A percentile compares a stretch with the other conserved stretches of the same genome.
Evolutionary conservation across 768 basidiomycete genomes (phyloP).

Genomic region (Suillus subaureus): DNA sequence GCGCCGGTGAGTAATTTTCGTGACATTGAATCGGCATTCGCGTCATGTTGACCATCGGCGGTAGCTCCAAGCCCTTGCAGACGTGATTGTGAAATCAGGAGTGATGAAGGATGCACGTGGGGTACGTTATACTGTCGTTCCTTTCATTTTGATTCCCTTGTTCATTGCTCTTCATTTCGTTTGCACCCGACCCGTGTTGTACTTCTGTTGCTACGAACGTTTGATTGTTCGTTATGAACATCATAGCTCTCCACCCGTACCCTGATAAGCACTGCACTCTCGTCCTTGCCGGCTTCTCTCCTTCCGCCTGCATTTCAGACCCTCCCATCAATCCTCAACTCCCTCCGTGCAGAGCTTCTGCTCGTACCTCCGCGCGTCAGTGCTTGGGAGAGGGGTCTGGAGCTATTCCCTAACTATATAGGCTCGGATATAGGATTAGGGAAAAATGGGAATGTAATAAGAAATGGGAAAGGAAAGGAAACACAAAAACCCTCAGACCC

Average conservation of each 20-base stretch:
- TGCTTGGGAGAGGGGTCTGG: slow-evolving; percentile 43
- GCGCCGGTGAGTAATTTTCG: slow-evolving; percentile 45
- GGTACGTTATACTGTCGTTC: neutral
- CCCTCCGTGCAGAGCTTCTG: slow-evolving; percentile 39
- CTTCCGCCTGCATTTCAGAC: slow-evolving; percentile 32
- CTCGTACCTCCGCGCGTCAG: slow-evolving; percentile 41
- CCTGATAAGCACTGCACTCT: slow-evolving; percentile 53
- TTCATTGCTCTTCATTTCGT: neutral
- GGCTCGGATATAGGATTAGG: slow-evolving; percentile 15
- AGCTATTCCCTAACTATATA: slow-evolving; percentile 35
- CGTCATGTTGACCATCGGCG: neutral
- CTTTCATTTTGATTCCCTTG: no score
- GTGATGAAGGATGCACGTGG: neutral
- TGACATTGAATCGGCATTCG: slow-evolving; percentile 39
- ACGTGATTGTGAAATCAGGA: slow-evolving; percentile 16
- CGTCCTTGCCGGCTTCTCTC: slow-evolving; percentile 46
- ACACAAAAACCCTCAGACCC: neutral
- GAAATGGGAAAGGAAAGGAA: slow-evolving; percentile 4
- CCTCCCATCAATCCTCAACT: slow-evolving; percentile 34
- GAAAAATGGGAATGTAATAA: neutral
- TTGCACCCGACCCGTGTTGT: slow-evolving; percentile 21
- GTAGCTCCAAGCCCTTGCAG: slow-evolving; percentile 40
- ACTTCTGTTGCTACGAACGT: neutral
- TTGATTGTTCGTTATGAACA: neutral
- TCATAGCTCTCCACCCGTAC: slow-evolving; percentile 55